Evolutionary conservation across 768 basidiomycete species (phyloP).

Genomic region (Agrocybe chaxingu): DNA sequence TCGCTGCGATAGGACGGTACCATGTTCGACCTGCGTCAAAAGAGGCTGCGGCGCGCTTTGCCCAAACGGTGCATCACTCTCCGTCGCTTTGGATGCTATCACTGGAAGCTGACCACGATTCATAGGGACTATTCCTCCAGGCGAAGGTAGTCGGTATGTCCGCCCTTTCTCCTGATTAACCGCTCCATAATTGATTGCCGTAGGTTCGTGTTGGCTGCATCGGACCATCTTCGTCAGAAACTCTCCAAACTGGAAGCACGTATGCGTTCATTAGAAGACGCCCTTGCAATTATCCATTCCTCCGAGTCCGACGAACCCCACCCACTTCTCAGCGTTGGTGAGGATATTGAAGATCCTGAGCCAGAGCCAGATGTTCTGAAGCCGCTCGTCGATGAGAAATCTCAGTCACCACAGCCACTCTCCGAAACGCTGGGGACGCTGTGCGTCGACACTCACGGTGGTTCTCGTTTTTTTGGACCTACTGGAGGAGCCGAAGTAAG

Average conservation of each 20-base stretch:
- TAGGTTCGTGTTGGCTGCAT: conserved; percentile 51
- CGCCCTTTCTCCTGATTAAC: not conserved
- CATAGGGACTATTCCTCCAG: conserved; percentile 49
- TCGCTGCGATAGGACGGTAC: conserved; percentile 34
- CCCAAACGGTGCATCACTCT: conserved; percentile 40
- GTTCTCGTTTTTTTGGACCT: conserved; percentile 42
- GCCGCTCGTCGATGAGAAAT: conserved; percentile 21
- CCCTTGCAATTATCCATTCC: conserved; percentile 43
- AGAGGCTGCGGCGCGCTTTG: conserved; percentile 49
- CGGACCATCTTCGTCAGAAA: conserved; percentile 50
- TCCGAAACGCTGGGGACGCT: conserved; percentile 40
- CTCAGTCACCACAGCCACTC: conserved; percentile 21
- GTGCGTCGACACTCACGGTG: conserved; percentile 39
- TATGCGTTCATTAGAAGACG: conserved; percentile 54
- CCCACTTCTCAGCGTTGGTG: conserved; percentile 33
- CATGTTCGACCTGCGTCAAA: conserved; percentile 49
- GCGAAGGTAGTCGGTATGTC: conserved; percentile 49
- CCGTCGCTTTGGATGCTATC: not conserved
- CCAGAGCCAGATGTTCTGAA: conserved; percentile 20
- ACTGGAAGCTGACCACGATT: not conserved
- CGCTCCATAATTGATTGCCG: not conserved
- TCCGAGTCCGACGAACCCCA: conserved; percentile 36
- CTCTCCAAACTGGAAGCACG: conserved; percentile 43
- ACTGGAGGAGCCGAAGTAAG: conserved; percentile 49
- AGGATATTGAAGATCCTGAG: conserved; percentile 29